These are phyloP conservation scores for Aureobasidium sp. DNA, from an alignment of 2,329 filamentous ascomycete species.

Conservation along the genomic window DNA sequence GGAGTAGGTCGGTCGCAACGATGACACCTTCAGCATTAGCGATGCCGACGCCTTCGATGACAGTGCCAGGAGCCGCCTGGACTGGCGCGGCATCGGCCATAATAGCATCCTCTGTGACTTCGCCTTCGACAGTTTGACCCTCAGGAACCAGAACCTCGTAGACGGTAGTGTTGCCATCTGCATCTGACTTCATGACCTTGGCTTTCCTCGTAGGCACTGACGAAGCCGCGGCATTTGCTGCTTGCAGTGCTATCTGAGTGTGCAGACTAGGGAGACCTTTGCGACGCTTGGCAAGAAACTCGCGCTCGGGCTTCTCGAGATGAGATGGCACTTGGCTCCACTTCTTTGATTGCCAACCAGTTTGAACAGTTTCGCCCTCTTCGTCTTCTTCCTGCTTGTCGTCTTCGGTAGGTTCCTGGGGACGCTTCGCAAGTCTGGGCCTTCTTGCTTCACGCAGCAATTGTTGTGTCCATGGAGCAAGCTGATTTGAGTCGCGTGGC, in stretches of 20 bases:
- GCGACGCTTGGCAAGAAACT: conserved; percentile 56
- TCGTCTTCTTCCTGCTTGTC: conserved; percentile 42
- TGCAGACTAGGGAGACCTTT: conserved; percentile 52
- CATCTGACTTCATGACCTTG: conserved; percentile 71
- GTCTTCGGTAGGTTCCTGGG: conserved; percentile 55
- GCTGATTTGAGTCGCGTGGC: conserved; percentile 75
- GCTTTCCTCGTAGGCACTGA: conserved; percentile 60
- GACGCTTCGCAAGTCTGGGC: conserved; percentile 67
- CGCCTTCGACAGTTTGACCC: conserved; percentile 72
- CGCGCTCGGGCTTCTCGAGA: conserved; percentile 51
- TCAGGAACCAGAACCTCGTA: conserved; percentile 77
- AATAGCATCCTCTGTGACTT: conserved; percentile 57
- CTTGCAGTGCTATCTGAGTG: conserved; percentile 25
- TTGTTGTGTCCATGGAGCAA: conserved; percentile 73
- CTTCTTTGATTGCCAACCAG: conserved; percentile 50
- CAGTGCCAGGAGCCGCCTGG: conserved; percentile 51
- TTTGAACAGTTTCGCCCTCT: conserved; percentile 21
- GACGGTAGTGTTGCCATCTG: conserved; percentile 71
- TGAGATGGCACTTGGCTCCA: conserved; percentile 52
- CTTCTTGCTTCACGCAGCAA: conserved; percentile 74
- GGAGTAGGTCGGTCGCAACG: conserved; percentile 42
- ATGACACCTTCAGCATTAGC: conserved; percentile 56
- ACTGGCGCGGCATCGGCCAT: conserved; percentile 37
- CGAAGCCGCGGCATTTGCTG: conserved; percentile 13
- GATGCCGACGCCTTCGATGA: conserved; percentile 52